Conservation (phyloP, 1,139 yeast species). For the Diutina siamensis region DNA sequence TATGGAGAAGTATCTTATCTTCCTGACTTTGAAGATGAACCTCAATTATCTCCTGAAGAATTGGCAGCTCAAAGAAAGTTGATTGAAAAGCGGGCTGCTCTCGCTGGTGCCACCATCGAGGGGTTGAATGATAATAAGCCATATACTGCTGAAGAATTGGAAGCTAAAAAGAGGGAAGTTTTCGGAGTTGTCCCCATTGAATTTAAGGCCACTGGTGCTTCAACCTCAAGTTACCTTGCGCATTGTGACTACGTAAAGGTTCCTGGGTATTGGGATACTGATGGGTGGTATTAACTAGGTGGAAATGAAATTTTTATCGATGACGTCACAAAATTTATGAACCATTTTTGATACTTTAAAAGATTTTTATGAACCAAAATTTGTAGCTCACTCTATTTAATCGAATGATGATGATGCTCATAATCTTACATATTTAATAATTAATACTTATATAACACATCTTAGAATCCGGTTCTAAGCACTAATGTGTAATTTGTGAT, state of each 20-base stretch:
- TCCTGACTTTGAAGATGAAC: constrained; percentile 1
- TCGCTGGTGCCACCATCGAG: constrained; percentile 4
- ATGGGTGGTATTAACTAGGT: background rate
- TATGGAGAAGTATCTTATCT: background rate
- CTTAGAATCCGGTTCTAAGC: too few species aligned
- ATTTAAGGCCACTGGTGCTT: background rate
- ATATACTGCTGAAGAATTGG: constrained; percentile 1
- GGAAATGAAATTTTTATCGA: background rate
- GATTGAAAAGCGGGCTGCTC: background rate
- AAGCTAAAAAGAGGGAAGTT: background rate
- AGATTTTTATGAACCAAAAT: too few species aligned
- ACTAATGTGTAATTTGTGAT: too few species aligned
- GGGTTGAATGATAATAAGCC: constrained; percentile 5
- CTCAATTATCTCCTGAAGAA: background rate
- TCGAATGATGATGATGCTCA: too few species aligned
- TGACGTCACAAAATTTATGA: too few species aligned
- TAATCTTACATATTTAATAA: too few species aligned
- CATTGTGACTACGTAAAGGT: background rate
- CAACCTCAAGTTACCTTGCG: background rate
- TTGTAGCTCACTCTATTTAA: too few species aligned
- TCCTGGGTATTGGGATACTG: constrained; percentile 5
- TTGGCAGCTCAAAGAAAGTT: background rate
- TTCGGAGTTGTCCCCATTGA: background rate
- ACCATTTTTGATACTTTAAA: too few species aligned
- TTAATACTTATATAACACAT: too few species aligned